Percentiles rank a stretch among this genome's conserved stretches.
Conservation (phyloP, 129 eudicot genomes). For the Oenanthe sinensis region DNA sequence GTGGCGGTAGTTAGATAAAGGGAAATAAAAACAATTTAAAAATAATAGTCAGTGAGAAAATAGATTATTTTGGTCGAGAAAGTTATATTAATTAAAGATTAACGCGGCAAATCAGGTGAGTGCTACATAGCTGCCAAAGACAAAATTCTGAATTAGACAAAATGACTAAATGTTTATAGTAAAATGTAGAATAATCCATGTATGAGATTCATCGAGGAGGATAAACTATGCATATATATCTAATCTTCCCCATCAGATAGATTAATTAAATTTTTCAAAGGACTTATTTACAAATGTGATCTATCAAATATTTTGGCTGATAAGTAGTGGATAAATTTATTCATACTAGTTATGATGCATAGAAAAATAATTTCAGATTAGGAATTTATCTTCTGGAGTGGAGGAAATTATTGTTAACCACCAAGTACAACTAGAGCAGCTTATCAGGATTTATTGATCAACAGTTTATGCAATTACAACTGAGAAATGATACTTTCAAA, state of each 20-base stretch:
- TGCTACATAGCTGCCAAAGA: neutral
- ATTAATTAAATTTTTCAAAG: too few species aligned
- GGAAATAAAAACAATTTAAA: neutral
- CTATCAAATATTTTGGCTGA: too few species aligned
- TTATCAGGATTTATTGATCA: neutral
- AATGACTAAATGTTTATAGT: too few species aligned
- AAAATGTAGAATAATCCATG: too few species aligned
- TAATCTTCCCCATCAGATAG: too few species aligned
- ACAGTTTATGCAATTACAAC: slow-evolving; percentile 5
- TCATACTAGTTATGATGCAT: too few species aligned
- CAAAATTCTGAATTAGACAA: neutral
- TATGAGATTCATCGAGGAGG: too few species aligned
- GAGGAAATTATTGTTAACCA: neutral
- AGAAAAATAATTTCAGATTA: too few species aligned
- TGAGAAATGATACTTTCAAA: neutral
- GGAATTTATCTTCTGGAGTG: too few species aligned
- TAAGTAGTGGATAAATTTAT: too few species aligned
- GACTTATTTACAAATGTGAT: too few species aligned
- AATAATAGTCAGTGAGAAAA: neutral
- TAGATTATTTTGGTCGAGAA: neutral
- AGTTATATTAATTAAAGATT: neutral
- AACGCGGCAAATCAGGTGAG: slow-evolving; percentile 4
- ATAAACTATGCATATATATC: too few species aligned
- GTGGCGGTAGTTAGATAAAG: neutral
- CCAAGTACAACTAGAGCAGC: neutral